Conservation (phyloP, 345 rosid genomes). For the Hypericum androsaemum region DNA sequence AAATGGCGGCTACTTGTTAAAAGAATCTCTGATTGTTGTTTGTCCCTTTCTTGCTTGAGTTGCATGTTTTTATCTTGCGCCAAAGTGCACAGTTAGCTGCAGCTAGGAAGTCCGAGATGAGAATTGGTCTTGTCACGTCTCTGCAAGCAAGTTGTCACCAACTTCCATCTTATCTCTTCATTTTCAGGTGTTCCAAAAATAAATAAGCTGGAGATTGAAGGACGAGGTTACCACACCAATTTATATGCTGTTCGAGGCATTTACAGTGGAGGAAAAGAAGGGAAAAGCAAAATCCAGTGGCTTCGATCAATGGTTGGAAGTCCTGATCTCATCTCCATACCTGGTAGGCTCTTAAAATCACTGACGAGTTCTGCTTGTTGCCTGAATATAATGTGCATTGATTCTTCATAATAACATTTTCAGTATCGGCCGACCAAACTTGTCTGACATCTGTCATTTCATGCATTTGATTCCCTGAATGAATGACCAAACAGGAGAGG, state of each 20-base stretch:
- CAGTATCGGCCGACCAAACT: no score
- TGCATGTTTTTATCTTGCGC: neutral
- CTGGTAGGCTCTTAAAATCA: conserved; percentile 33
- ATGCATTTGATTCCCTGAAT: neutral
- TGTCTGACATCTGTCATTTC: no score
- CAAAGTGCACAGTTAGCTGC: no score
- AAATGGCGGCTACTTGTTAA: neutral
- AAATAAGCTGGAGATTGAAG: conserved; percentile 89
- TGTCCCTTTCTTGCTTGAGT: neutral
- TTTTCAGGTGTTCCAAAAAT: conserved; percentile 69
- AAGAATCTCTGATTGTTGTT: no score
- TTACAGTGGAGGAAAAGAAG: conserved; percentile 96
- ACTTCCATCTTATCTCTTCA: neutral
- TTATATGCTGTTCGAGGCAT: conserved; percentile 72
- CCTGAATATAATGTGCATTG: no score
- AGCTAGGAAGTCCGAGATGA: no score
- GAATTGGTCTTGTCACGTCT: no score
- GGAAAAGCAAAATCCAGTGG: conserved; percentile 94
- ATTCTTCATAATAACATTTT: no score
- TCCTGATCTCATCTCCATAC: conserved; percentile 93
- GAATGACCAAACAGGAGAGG: conserved; percentile 61
- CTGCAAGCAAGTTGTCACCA: no score
- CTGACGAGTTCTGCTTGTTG: no score
- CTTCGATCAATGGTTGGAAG: conserved; percentile 95
- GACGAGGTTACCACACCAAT: conserved; percentile 87